Evolutionary conservation across 2,329 filamentous ascomycete genomes (phyloP), one percentile per base, ranked within the genome.

Genomic region (Colletotrichum sidae): DNA sequence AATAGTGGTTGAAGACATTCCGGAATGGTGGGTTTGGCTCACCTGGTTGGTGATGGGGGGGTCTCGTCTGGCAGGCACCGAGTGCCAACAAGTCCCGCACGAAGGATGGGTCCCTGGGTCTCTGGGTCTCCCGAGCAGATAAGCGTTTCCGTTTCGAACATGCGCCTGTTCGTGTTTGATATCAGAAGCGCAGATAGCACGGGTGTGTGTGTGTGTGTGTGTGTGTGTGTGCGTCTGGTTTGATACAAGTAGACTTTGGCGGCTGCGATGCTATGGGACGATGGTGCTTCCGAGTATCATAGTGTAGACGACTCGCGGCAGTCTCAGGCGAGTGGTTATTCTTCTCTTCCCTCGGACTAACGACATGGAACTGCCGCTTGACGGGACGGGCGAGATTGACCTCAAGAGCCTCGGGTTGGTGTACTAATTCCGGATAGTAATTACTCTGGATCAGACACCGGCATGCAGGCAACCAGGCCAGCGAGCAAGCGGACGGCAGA

Each of bases 81-180:
- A 25, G 33, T 37, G 25, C 25, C 17, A 17, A 49, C 35, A 17
- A 41, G 46, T 49, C 51, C 62, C 45, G 57, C 62, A 52, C 49
- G 35, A 37, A 38, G 37, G 49, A 8, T 58, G 54, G 55, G 17
- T 17, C 45, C 8, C 51, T 39, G 51, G 17, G 38, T 34, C 51
- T 55, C 44, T 60, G 33, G 49, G 38, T 41, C 45, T 55, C 50
- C 34, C 10, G 61, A 34, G 45, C 12, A 65, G 62, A 65, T 65
- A 62, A 65, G 62, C 41, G 17, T 47, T 58, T 62, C 52, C 52
- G 52, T 62, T 53, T 61, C 25, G 35, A 55, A 44, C 46, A 39
- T 52, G 34, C 35, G 46, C 39, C 44, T 37, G 4, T 25, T 25
- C 25, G 25, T 25, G 39, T 55, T 49, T 56, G 62, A 61, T 65